phyloP scores from a whole-genome alignment of 2,329 filamentous ascomycete species.

The Pseudopyrenochaeta lycopersici region DNA sequence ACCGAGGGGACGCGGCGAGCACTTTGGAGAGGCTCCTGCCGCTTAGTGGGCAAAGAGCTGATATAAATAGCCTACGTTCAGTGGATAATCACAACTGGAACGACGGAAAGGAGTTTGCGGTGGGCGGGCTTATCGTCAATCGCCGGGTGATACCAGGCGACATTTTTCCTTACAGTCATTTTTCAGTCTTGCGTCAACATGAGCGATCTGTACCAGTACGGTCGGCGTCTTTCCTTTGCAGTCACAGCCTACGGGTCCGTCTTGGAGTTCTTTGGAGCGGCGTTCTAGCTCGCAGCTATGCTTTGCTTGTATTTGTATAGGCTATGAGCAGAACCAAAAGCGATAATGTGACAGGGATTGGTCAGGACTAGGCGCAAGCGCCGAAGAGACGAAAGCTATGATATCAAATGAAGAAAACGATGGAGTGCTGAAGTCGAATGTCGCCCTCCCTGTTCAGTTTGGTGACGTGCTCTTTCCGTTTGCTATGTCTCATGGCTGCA shows the following conservation, averaged over 20 bases:
- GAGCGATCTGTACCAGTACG: slow-evolving; percentile 25
- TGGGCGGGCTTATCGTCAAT: neutral
- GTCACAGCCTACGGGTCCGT: slow-evolving; percentile 18
- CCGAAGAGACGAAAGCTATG: neutral
- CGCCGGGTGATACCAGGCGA: neutral
- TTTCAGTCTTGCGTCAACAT: slow-evolving; percentile 15
- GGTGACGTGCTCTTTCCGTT: too few species aligned
- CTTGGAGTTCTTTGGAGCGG: slow-evolving; percentile 13
- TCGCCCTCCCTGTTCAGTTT: neutral
- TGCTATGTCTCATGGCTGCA: too few species aligned
- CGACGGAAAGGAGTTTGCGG: neutral
- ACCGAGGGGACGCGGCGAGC: slow-evolving; percentile 37
- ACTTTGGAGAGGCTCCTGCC: slow-evolving; percentile 32
- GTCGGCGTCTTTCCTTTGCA: slow-evolving; percentile 12
- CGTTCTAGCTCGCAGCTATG: neutral
- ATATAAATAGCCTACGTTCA: neutral
- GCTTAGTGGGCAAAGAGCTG: slow-evolving; percentile 17
- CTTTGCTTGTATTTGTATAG: slow-evolving; percentile 18
- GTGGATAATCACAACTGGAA: neutral
- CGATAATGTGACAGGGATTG: neutral
- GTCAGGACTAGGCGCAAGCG: neutral
- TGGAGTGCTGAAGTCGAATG: neutral
- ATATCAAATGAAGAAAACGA: slow-evolving; percentile 1
- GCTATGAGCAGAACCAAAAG: too few species aligned
- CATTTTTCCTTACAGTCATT: neutral